phyloP scores from a whole-genome alignment of 331 rosid species.

The Ulmus americana region DNA sequence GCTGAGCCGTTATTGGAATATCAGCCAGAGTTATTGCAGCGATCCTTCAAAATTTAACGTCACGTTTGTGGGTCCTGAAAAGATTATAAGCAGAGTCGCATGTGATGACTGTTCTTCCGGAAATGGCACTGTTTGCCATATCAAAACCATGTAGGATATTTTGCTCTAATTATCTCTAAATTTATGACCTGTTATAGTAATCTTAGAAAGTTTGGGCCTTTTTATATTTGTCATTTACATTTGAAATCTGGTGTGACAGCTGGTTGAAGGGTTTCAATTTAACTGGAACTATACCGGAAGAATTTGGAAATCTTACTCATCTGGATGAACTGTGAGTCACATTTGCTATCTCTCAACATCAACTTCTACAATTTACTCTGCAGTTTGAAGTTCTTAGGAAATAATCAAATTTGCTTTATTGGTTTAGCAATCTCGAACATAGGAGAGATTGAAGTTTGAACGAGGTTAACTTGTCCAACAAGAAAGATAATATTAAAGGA shows the following conservation, averaged over 20 bases:
- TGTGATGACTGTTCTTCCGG: conserved; percentile 44
- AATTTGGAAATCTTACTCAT: conserved; percentile 60
- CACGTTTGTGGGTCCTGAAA: not conserved
- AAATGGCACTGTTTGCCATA: conserved; percentile 37
- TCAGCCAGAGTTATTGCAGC: conserved; percentile 46
- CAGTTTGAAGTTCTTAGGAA: too few species aligned
- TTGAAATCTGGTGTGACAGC: conserved; percentile 22
- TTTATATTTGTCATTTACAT: not conserved
- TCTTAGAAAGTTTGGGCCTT: not conserved
- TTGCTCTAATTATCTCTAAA: not conserved
- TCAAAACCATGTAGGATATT: conserved; percentile 47
- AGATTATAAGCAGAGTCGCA: conserved; percentile 30
- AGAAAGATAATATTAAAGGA: not conserved
- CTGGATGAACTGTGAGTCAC: conserved; percentile 50
- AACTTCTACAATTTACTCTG: not conserved
- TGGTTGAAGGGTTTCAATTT: conserved; percentile 49
- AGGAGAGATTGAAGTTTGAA: not conserved
- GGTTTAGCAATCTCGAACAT: not conserved
- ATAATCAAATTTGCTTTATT: not conserved
- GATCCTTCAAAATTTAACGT: conserved; percentile 25
- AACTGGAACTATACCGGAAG: conserved; percentile 52
- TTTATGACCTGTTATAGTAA: not conserved
- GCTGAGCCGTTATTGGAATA: conserved; percentile 42
- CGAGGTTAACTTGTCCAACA: not conserved
- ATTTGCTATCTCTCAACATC: not conserved